Conservation (phyloP, 2,329 filamentous ascomycete genomes). For the Fusarium fujikuroi region DNA sequence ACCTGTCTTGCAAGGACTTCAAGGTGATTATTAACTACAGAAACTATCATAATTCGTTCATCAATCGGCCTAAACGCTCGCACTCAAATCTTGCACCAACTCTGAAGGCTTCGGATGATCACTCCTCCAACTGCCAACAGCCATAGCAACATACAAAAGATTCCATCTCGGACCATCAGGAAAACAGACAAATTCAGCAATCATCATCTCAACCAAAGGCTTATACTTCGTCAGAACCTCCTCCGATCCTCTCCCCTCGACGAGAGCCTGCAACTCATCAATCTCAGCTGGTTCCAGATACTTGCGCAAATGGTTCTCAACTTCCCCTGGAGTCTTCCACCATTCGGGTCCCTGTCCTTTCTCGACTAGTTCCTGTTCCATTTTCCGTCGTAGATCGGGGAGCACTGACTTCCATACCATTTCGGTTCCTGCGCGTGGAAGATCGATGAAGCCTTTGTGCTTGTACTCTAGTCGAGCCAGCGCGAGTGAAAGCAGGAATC, state of each 20-base stretch:
- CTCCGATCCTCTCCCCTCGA: constrained; percentile 34
- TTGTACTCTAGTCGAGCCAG: constrained; percentile 36
- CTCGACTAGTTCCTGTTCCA: constrained; percentile 28
- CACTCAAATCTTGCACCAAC: constrained; percentile 1
- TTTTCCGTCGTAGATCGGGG: background rate
- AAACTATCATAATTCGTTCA: too few species aligned
- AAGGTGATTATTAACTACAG: too few species aligned
- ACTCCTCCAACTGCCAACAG: constrained; percentile 33
- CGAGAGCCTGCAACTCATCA: constrained; percentile 28
- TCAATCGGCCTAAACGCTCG: background rate
- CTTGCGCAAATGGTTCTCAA: constrained; percentile 34
- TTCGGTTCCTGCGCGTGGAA: background rate
- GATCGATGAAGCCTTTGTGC: constrained; percentile 35
- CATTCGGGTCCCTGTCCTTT: constrained; percentile 26
- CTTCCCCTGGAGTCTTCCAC: constrained; percentile 40
- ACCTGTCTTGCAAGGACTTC: too few species aligned
- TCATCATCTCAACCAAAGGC: constrained; percentile 31
- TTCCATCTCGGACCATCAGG: constrained; percentile 42
- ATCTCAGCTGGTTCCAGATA: constrained; percentile 30
- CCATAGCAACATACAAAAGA: constrained; percentile 34
- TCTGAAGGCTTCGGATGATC: constrained; percentile 15
- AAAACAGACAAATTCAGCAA: constrained; percentile 43
- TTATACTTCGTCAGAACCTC: constrained; percentile 19
- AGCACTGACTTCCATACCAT: constrained; percentile 4
- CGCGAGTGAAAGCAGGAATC: constrained; percentile 37